phyloP scores from a whole-genome alignment of 2,329 filamentous ascomycete genomes.

The Aspergillus uvarum region DNA sequence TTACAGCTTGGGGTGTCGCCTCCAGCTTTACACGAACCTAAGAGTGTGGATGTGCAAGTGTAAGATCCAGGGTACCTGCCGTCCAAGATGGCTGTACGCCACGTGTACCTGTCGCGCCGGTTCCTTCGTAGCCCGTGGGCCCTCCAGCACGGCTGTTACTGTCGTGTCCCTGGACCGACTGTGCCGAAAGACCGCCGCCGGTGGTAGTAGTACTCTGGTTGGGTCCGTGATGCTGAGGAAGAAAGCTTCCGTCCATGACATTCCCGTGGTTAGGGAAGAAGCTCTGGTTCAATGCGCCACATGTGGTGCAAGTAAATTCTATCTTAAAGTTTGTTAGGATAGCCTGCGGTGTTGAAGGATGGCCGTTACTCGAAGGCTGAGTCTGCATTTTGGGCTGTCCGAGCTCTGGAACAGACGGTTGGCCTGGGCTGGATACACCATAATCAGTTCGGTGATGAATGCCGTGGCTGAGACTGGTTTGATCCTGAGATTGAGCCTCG shows the following conservation, averaged over 20 bases:
- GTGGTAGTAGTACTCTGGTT: slow-evolving; percentile 20
- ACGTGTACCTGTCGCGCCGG: slow-evolving; percentile 24
- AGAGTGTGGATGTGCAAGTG: slow-evolving; percentile 27
- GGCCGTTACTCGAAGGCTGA: slow-evolving; percentile 26
- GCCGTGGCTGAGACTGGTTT: slow-evolving; percentile 23
- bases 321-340: slow-evolving; percentile 41
- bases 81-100: slow-evolving; percentile 32
- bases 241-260: slow-evolving; percentile 30
- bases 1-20: not conserved
- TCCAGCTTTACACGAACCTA: slow-evolving; percentile 12
- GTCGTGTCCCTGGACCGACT: slow-evolving; percentile 20
- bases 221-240: slow-evolving; percentile 25
- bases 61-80: slow-evolving; percentile 27
- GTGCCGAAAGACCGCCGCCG: slow-evolving; percentile 19
- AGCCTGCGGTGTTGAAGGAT: slow-evolving; percentile 30
- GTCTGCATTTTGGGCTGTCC: slow-evolving; percentile 24
- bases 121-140: slow-evolving; percentile 23
- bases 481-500: slow-evolving; percentile 25
- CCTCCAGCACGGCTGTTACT: slow-evolving; percentile 20
- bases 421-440: slow-evolving; percentile 20
- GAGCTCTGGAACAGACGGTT: slow-evolving; percentile 21
- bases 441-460: slow-evolving; percentile 26
- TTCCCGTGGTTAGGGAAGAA: slow-evolving; percentile 42
- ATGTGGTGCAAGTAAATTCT: slow-evolving; percentile 41
- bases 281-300: slow-evolving; percentile 40